Conservation (phyloP, 2,329 filamentous ascomycete genomes). For the Phialophora tarda region DNA sequence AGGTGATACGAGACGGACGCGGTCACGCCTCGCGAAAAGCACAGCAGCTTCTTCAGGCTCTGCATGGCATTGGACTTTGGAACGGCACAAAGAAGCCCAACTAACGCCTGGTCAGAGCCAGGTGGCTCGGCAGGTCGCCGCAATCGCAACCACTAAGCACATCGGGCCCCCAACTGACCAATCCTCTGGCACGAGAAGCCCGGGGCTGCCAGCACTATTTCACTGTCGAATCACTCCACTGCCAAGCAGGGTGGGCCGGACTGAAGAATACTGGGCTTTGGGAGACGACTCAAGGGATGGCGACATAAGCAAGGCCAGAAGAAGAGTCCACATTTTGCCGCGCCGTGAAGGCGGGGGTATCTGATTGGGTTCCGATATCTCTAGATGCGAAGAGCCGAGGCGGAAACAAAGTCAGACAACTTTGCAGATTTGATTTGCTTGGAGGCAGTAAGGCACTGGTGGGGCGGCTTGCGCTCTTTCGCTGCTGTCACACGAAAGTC, state of each 20-base stretch:
- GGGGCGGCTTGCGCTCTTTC: background rate
- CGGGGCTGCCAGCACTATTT: background rate
- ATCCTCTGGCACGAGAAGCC: background rate
- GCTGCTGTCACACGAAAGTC: background rate
- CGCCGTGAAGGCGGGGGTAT: background rate
- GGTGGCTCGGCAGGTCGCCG: background rate
- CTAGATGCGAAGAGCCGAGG: background rate
- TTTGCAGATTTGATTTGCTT: background rate
- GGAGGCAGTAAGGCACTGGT: background rate
- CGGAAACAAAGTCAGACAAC: background rate
- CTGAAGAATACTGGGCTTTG: background rate
- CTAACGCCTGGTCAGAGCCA: background rate
- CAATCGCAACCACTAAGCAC: background rate
- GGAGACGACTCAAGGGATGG: background rate
- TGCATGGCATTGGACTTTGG: background rate
- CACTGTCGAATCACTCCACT: conserved; percentile 2
- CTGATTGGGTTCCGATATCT: background rate
- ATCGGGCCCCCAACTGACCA: background rate
- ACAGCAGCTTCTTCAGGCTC: background rate
- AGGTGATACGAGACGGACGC: conserved; percentile 1
- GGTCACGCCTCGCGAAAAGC: background rate
- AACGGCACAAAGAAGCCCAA: background rate
- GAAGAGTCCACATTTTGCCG: background rate
- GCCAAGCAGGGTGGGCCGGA: background rate
- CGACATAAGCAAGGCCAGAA: background rate